Percentiles rank a stretch among this genome's conserved stretches.
Evolutionary conservation across 805 yeast genomes (phyloP).

Genomic region (Candida sakaeoensis): DNA sequence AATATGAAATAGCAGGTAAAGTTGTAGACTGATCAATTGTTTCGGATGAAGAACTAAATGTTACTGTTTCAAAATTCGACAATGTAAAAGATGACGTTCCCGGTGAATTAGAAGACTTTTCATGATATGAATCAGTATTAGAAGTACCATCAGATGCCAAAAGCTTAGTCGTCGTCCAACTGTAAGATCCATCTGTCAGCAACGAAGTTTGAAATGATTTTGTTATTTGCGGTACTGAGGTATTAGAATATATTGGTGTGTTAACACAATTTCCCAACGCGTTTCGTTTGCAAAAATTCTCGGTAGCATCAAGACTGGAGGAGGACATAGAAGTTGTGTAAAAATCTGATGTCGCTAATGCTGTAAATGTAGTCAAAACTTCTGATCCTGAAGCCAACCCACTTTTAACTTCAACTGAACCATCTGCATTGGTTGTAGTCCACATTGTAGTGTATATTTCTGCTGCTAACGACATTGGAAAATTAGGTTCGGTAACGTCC

Average conservation of each 20-base stretch:
- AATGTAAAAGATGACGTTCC: too few species aligned
- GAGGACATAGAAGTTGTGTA: neutral
- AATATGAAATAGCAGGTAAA: too few species aligned
- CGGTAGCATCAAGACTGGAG: neutral
- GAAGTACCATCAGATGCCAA: neutral
- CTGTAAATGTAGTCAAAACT: neutral
- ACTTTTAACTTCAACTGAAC: neutral
- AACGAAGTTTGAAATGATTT: neutral
- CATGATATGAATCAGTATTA: neutral
- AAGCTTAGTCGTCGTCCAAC: neutral
- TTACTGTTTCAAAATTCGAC: too few species aligned
- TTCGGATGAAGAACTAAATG: too few species aligned
- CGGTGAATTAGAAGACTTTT: too few species aligned
- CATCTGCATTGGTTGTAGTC: slow-evolving; percentile 1
- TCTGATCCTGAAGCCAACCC: neutral
- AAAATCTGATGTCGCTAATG: neutral
- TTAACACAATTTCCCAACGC: neutral
- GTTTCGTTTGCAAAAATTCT: neutral
- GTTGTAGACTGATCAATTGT: too few species aligned
- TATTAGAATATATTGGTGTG: neutral
- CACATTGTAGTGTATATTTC: neutral
- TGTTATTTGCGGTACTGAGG: neutral
- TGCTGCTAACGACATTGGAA: neutral
- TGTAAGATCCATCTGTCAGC: neutral
- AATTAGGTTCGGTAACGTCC: neutral